These are phyloP conservation scores for Zygnema cylindricum DNA, from an alignment of 139 green algal genomes.

Conservation along the genomic window DNA sequence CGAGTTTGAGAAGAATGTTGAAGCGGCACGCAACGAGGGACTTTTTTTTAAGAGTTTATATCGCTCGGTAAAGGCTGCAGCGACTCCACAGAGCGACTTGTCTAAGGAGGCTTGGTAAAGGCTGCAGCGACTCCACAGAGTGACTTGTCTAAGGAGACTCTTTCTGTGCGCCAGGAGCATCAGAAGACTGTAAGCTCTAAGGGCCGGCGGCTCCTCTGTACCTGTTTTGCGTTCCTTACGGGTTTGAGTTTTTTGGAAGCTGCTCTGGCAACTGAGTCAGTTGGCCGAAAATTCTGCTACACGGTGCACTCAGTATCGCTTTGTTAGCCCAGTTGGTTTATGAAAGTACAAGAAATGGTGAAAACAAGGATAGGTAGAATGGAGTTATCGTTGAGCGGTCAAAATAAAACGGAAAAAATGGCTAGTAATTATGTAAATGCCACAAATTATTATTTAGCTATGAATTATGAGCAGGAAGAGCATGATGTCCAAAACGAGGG, in stretches of 20 bases:
- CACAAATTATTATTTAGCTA: no score
- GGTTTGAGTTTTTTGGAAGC: not conserved
- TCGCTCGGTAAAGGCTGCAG: not conserved
- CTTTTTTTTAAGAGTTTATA: conserved; percentile 39
- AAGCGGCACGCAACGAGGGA: not conserved
- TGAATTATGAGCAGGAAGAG: no score
- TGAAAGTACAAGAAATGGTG: no score
- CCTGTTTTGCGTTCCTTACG: not conserved
- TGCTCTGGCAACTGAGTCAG: not conserved
- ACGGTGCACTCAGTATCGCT: not conserved
- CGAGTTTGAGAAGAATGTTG: conserved; percentile 38
- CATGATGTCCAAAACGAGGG: no score
- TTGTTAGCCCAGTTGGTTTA: not conserved
- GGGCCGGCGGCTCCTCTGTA: not conserved
- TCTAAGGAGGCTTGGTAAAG: not conserved
- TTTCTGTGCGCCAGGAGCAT: not conserved
- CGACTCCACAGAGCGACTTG: no score
- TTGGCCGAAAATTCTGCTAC: not conserved
- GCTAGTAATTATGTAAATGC: no score
- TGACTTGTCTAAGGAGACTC: not conserved
- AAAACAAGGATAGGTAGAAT: no score
- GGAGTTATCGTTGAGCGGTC: no score
- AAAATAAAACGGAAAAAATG: no score
- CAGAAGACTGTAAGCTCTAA: not conserved
- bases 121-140: not conserved